Evolutionary conservation across 2,329 filamentous ascomycete species (phyloP), one percentile per base, ranked within the genome.

Genomic region (Aspergillus ochraceus): DNA sequence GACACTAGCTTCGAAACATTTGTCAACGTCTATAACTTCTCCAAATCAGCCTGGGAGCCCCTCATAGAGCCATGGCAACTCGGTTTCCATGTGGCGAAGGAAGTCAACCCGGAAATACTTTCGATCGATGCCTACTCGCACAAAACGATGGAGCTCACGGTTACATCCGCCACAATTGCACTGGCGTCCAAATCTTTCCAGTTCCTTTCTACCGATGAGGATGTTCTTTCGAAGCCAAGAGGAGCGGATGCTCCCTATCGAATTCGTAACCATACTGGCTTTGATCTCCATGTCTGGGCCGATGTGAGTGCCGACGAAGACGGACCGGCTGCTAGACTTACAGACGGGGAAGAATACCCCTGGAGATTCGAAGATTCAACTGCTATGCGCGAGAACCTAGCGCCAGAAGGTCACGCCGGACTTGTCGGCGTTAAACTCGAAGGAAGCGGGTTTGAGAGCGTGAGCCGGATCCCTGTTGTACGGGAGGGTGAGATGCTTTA

Each of bases 351-450:
- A 70, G 95, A 99, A 76, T 88, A 87, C 2, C 92, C 94, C 1
- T 99, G 95, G 95, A 89, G 92, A 65, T 99, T 99, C 64, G 95
- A 99, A 76, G 92, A 97, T 66, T 95, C 94, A 79, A 93, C 92
- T 66, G 95, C 95, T 68, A 96, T 97, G 84, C 90, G 95, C 76
- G 95, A 99, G 77, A 96, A 90, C 53, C 82, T 99, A 6, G 88
- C 92, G 5, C 89, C 92, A 0, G 95, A 99, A 72, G 90, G 88
- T 8, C 90, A 87, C 60, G 88, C 88, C 54, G 90, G 91, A 24
- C 83, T 90, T 64, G 91, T 99, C 46, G 88, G 90, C 12, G 84
- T 98, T 36, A 88, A 89, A 60, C 85, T 99, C 1, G 92, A 99
- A 71, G 92, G 91, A 45, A 98, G 94, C 70, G 95, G 93, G 0